phyloP scores from a whole-genome alignment of 1,284 basidiomycete genomes.

The Inonotus hispidus region DNA sequence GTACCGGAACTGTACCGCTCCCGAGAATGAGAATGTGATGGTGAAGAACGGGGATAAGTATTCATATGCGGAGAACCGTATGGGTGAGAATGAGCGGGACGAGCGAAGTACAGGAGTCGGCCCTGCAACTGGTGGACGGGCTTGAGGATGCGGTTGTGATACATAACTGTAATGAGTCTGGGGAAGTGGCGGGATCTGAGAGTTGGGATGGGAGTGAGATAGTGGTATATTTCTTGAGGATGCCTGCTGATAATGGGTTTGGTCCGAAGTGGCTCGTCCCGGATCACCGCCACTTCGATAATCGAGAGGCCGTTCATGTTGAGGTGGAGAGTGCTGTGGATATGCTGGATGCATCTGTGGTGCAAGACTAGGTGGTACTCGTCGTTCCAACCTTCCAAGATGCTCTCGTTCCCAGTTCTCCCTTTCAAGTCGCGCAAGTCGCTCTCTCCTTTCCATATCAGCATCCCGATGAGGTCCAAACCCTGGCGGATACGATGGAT shows the following conservation, averaged over 20 bases:
- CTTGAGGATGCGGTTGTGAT: not conserved
- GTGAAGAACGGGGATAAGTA: not conserved
- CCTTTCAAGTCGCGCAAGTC: not conserved
- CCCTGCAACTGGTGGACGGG: not conserved
- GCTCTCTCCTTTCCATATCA: not conserved
- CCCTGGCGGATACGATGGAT: not conserved
- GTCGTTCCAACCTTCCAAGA: not conserved
- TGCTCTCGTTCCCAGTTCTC: constrained; percentile 3
- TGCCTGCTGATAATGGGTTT: not conserved
- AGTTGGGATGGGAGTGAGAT: not conserved
- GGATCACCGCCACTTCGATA: not conserved
- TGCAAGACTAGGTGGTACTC: not conserved
- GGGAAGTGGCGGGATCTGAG: not conserved
- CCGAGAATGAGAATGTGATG: not conserved
- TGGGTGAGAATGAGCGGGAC: not conserved
- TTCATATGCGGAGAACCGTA: not conserved
- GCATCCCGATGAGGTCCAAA: not conserved
- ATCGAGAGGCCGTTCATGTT: not conserved
- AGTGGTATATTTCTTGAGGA: not conserved
- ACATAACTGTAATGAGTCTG: not conserved
- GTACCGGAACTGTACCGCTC: not conserved
- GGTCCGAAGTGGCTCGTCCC: not conserved
- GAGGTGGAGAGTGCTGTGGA: not conserved
- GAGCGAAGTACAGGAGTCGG: not conserved
- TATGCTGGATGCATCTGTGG: not conserved